A percentile compares a stretch with the other conserved stretches of the same genome.
Evolutionary conservation across 805 yeast species (phyloP).

Genomic region (Pichia thaimueangensis): DNA sequence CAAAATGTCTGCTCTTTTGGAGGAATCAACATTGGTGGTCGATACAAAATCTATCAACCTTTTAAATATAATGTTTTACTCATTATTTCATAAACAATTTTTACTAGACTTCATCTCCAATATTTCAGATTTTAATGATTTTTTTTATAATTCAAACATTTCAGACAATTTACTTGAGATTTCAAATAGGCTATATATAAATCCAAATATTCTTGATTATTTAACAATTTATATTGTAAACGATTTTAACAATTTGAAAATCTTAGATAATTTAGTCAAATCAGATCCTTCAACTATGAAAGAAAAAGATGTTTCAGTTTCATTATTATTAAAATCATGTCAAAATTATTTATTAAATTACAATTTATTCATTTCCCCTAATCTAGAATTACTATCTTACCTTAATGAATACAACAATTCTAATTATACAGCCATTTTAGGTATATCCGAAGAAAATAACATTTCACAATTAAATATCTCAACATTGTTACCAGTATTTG

Average conservation of each 20-base stretch:
- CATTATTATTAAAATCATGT: constrained; percentile 5
- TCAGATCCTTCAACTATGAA: neutral
- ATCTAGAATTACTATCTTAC: neutral
- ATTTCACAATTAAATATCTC: constrained; percentile 12
- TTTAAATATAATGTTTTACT: constrained; percentile 11
- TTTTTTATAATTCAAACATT: neutral
- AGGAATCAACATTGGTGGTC: constrained; percentile 18
- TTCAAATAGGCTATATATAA: neutral
- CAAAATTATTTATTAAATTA: constrained; percentile 6
- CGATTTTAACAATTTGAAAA: neutral
- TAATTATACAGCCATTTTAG: constrained; percentile 12
- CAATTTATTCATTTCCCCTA: constrained; percentile 6
- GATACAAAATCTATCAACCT: constrained; percentile 14
- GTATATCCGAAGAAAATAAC: constrained; percentile 17
- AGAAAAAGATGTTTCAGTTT: constrained; percentile 9
- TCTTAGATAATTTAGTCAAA: constrained; percentile 5
- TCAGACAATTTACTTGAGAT: neutral
- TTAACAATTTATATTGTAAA: neutral
- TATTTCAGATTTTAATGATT: neutral
- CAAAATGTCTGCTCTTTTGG: constrained; percentile 16
- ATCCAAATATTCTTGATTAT: neutral
- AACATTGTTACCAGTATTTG: constrained; percentile 25
- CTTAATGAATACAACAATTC: constrained; percentile 6
- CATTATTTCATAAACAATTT: constrained; percentile 10
- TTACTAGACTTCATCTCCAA: neutral